phyloP scores from a whole-genome alignment of 148 eudicot species.

The Persicaria tinctoria region DNA sequence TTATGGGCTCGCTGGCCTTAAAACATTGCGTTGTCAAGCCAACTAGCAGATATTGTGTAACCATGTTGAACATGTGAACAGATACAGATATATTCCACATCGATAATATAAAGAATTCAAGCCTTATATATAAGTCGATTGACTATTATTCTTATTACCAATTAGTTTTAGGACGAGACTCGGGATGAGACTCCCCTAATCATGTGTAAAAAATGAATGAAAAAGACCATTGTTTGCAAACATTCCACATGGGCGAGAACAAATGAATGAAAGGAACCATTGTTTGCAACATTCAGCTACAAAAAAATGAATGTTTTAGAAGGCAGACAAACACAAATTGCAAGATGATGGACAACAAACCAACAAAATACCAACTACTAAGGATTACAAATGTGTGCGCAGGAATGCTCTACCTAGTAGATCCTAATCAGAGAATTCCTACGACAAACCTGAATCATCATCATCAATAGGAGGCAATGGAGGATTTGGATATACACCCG shows the following conservation, averaged over 20 bases:
- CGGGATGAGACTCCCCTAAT: too few relatives aligned
- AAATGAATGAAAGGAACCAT: not conserved
- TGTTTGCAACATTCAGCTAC: conserved; percentile 9
- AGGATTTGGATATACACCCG: conserved; percentile 73
- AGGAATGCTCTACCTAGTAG: not conserved
- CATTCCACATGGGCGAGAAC: not conserved
- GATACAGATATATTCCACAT: too few relatives aligned
- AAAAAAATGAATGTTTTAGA: conserved; percentile 5
- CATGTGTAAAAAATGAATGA: too few relatives aligned
- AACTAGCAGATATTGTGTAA: too few relatives aligned
- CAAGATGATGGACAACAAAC: not conserved
- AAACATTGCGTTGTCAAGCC: too few relatives aligned
- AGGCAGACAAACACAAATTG: conserved; percentile 1
- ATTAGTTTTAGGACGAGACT: too few relatives aligned
- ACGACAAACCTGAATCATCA: not conserved
- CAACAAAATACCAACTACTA: not conserved
- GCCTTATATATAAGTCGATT: too few relatives aligned
- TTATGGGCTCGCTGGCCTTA: too few relatives aligned
- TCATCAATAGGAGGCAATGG: conserved; percentile 32
- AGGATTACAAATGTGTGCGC: not conserved
- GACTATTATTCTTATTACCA: too few relatives aligned
- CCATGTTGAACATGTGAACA: too few relatives aligned
- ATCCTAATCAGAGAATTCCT: not conserved
- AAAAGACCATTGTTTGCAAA: not conserved
- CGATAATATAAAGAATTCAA: too few relatives aligned